Percentiles rank a stretch among this genome's conserved stretches.
Evolutionary conservation across 495 filamentous ascomycete genomes (phyloP).

Genomic region (Bryoglossum gracile): DNA sequence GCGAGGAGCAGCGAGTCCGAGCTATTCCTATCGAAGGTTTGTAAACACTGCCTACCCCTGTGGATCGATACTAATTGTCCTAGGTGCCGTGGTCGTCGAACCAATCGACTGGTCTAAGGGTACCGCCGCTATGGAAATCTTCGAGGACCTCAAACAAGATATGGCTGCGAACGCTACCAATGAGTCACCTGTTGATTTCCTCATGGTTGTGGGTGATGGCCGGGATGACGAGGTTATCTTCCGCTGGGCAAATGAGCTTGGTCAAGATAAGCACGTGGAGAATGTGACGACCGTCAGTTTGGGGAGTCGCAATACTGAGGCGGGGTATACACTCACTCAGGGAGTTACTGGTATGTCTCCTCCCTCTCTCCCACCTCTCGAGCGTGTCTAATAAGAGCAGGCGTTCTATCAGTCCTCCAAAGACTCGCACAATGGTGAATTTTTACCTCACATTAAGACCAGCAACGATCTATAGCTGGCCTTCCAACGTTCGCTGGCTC

Average conservation of each 20-base stretch:
- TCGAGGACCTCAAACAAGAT: slow-evolving; percentile 46
- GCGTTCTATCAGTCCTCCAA: slow-evolving; percentile 35
- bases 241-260: slow-evolving; percentile 80
- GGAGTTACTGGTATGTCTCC: slow-evolving; percentile 73
- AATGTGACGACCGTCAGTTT: slow-evolving; percentile 76
- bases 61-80: background rate
- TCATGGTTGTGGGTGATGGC: slow-evolving; percentile 80
- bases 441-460: too few species aligned
- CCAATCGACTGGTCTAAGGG: slow-evolving; percentile 74
- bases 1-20: slow-evolving; percentile 70
- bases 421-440: slow-evolving; percentile 26
- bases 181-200: slow-evolving; percentile 60
- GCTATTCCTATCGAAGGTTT: slow-evolving; percentile 67
- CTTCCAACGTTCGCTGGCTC: too few species aligned
- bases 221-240: slow-evolving; percentile 90
- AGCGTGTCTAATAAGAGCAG: slow-evolving; percentile 21
- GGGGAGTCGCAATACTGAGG: slow-evolving; percentile 79
- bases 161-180: slow-evolving; percentile 31
- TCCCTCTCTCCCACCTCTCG: background rate
- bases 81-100: slow-evolving; percentile 68
- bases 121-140: slow-evolving; percentile 66
- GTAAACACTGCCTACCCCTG: background rate
- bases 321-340: slow-evolving; percentile 74
- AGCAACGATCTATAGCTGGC: background rate
- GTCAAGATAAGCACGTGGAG: slow-evolving; percentile 41